phyloP scores from a whole-genome alignment of 2,329 filamentous ascomycete species.

The Neocatenulostroma microsporum region DNA sequence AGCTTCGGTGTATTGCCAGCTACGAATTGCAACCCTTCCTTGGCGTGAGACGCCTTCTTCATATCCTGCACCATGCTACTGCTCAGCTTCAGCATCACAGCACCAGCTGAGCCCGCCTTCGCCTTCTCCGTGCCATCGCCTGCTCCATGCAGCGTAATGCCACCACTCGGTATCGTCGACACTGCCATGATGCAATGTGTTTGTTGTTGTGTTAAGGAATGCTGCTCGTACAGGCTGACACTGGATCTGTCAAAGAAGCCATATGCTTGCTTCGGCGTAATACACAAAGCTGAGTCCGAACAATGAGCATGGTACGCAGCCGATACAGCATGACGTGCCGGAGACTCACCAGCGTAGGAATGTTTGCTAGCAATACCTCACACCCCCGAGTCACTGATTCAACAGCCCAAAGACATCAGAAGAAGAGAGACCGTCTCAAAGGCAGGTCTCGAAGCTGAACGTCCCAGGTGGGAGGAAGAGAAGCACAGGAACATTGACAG shows the following conservation, averaged over 20 bases:
- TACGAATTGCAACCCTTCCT: slow-evolving; percentile 26
- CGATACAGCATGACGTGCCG: slow-evolving; percentile 2
- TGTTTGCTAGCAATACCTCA: slow-evolving; percentile 2
- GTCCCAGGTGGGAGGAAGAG: not conserved
- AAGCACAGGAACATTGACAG: not conserved
- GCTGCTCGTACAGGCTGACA: slow-evolving; percentile 1
- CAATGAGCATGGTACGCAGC: not conserved
- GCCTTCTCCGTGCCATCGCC: slow-evolving; percentile 9
- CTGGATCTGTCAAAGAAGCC: slow-evolving; percentile 13
- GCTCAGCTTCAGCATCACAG: slow-evolving; percentile 26
- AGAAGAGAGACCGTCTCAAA: slow-evolving; percentile 1
- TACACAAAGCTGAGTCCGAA: slow-evolving; percentile 1
- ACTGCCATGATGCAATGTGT: slow-evolving; percentile 15
- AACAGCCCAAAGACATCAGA: not conserved
- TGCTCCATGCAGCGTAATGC: slow-evolving; percentile 24
- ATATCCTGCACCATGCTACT: slow-evolving; percentile 27
- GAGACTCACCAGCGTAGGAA: not conserved
- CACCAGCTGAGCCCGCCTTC: slow-evolving; percentile 18
- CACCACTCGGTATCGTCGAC: slow-evolving; percentile 13
- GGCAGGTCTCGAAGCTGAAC: slow-evolving; percentile 2
- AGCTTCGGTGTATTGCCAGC: slow-evolving; percentile 39
- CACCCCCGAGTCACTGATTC: not conserved
- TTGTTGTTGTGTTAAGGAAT: slow-evolving; percentile 6
- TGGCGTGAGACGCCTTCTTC: slow-evolving; percentile 22
- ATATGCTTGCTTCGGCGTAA: slow-evolving; percentile 8